Base-by-base conservation (phyloP, 768 basidiomycete genomes). In the Russula sp. region DNA sequence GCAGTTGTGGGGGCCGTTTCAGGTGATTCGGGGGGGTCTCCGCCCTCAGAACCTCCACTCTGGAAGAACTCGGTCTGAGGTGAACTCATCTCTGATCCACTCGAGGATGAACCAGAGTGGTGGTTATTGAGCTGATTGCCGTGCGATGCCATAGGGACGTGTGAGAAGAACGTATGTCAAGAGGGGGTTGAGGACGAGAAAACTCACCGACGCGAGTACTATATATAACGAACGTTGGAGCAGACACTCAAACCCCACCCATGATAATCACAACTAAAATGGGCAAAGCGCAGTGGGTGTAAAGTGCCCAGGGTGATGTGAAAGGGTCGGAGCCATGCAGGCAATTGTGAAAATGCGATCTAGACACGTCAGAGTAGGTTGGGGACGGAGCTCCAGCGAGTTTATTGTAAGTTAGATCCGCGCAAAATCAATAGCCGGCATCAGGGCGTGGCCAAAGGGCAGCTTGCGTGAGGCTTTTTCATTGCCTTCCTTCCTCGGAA, bases 391-490 rank as follows among this genome's bases (percentile, higher is more conserved):
- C 14, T 61, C 18, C 22, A 48, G 60, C 35, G 45, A 49, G 10
- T 54, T 40, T 55, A 27, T 27, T 27, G 27, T 27, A n/a, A n/a
- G n/a, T n/a, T n/a, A 31, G 34, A 37, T 20, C n/a, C 5, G 18
- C 31, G 14, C 20, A 50, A 27, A 49, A 18, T 27, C n/a, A 27
- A 37, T 20, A 47, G 34, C 22, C 34, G 14, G 34, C 9, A 55
- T 55, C 48, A 51, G 45, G 27, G 63, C 27, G 48, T 60, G 63
- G 63, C 48, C 32, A 53, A 20, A 47, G 63, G 49, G 48, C 48
- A 20, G 63, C 44, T 40, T 55, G 35, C 58, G 35, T 35, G 63
- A 64, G 63, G 58, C 53, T 42, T 27, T 27, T 27, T 27, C 22
- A 27, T 18, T 5, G 34, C 22, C n/a, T n/a, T 37, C 11, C 40